Conservation (phyloP, 2,329 filamentous ascomycete genomes). For the Ophiostoma quercus region DNA sequence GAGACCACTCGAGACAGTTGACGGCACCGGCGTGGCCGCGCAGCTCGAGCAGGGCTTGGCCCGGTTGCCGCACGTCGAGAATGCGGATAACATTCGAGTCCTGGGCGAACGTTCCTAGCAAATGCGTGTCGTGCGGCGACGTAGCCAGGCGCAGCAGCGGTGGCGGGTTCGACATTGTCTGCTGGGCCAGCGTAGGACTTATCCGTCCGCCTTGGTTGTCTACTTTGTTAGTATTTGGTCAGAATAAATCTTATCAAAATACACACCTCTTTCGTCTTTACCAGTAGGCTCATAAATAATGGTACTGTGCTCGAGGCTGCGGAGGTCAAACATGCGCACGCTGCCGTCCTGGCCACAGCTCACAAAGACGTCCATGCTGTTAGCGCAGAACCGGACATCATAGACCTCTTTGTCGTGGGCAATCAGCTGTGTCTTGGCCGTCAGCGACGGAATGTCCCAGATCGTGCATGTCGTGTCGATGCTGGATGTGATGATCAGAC, state of each 20-base stretch:
- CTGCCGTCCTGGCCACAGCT: slow-evolving; percentile 96
- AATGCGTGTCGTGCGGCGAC: slow-evolving; percentile 89
- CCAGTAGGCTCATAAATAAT: slow-evolving; percentile 98
- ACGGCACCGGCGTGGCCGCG: slow-evolving; percentile 79
- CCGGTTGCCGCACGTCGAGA: slow-evolving; percentile 90
- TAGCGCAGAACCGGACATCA: slow-evolving; percentile 95
- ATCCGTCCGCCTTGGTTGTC: slow-evolving; percentile 58
- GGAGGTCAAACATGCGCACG: slow-evolving; percentile 96
- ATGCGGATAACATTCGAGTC: slow-evolving; percentile 91
- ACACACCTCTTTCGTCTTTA: slow-evolving; percentile 67
- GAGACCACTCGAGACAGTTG: slow-evolving; percentile 96
- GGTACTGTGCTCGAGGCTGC: slow-evolving; percentile 93
- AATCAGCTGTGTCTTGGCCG: slow-evolving; percentile 95
- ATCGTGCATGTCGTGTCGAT: slow-evolving; percentile 99
- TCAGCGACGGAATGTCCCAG: slow-evolving; percentile 97
- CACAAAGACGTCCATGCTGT: slow-evolving; percentile 97
- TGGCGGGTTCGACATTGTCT: slow-evolving; percentile 70
- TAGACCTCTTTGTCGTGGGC: slow-evolving; percentile 99
- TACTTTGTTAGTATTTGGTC: slow-evolving; percentile 25
- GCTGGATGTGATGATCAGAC: slow-evolving; percentile 95
- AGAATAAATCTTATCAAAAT: no score
- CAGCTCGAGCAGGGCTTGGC: slow-evolving; percentile 88
- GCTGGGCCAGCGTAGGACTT: slow-evolving; percentile 69
- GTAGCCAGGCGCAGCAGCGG: slow-evolving; percentile 77
- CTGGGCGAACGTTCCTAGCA: slow-evolving; percentile 93